phyloP scores from a whole-genome alignment of 495 filamentous ascomycete genomes.

The Penicillium lagena region DNA sequence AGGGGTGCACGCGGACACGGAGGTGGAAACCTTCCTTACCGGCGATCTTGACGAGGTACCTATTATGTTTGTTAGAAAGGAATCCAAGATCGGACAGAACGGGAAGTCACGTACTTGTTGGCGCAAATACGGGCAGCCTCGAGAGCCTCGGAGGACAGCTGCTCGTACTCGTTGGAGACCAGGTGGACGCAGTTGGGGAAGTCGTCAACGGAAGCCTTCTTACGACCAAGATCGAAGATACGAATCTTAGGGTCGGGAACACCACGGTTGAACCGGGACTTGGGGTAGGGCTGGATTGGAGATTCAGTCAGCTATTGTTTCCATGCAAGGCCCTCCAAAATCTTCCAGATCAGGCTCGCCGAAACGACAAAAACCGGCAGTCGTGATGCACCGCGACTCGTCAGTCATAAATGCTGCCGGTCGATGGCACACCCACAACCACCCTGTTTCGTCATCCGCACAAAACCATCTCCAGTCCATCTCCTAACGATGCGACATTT shows the following conservation, averaged over 20 bases:
- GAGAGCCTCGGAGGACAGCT: slow-evolving; percentile 96
- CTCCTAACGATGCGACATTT: slow-evolving; percentile 1
- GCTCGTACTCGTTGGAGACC: slow-evolving; percentile 99
- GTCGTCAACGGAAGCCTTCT: slow-evolving; percentile 96
- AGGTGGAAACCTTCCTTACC: slow-evolving; percentile 99
- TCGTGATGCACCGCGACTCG: too few relatives aligned
- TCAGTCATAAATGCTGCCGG: background rate
- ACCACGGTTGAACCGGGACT: slow-evolving; percentile 99
- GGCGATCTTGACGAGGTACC: slow-evolving; percentile 90
- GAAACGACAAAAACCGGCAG: too few relatives aligned
- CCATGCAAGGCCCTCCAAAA: background rate
- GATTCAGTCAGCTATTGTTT: slow-evolving; percentile 20
- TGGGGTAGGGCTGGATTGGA: slow-evolving; percentile 78
- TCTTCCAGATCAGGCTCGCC: too few relatives aligned
- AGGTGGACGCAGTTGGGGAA: slow-evolving; percentile 98
- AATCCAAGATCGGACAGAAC: background rate
- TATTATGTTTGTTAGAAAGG: slow-evolving; percentile 11
- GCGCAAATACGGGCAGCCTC: slow-evolving; percentile 99
- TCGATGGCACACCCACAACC: slow-evolving; percentile 24
- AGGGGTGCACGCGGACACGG: slow-evolving; percentile 95
- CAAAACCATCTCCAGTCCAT: slow-evolving; percentile 11
- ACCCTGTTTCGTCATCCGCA: slow-evolving; percentile 18
- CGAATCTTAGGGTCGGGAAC: slow-evolving; percentile 98
- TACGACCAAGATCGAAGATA: slow-evolving; percentile 99
- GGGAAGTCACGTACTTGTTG: slow-evolving; percentile 70